Evolutionary conservation across 2,329 filamentous ascomycete genomes (phyloP).

Genomic region (Pezicula radicicola): DNA sequence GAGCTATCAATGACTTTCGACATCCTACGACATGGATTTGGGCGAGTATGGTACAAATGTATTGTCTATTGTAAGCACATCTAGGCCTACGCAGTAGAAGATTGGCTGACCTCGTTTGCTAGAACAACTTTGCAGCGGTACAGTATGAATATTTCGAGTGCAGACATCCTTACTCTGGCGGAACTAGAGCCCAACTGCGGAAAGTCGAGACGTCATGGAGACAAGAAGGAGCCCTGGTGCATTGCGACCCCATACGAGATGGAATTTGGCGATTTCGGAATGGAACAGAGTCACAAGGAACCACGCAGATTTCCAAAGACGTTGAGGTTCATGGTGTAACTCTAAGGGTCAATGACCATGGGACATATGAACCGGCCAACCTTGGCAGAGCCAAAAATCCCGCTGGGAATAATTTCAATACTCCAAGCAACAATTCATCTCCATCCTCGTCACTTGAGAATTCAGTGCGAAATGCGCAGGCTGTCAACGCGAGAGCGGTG

Average conservation of each 20-base stretch:
- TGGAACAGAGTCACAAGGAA: background rate
- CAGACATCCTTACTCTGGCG: constrained; percentile 10
- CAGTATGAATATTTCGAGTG: constrained; percentile 29
- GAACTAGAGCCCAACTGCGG: constrained; percentile 22
- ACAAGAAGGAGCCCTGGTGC: constrained; percentile 23
- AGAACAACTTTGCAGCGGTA: constrained; percentile 30
- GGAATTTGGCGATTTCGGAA: constrained; percentile 27
- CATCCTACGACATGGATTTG: constrained; percentile 27
- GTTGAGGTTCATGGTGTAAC: constrained; percentile 17
- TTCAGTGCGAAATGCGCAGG: constrained; percentile 20
- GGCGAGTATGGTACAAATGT: constrained; percentile 31
- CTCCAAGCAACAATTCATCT: constrained; percentile 22
- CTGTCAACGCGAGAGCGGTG: constrained; percentile 21
- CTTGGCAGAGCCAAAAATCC: constrained; percentile 18
- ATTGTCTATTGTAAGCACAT: constrained; percentile 27
- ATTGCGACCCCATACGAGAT: constrained; percentile 22
- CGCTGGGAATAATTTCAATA: constrained; percentile 14
- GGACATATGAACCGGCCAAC: constrained; percentile 25
- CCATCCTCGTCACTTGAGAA: constrained; percentile 25
- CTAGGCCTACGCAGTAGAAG: background rate
- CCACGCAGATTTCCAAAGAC: background rate
- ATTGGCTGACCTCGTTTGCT: constrained; percentile 1
- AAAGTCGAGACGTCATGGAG: constrained; percentile 25
- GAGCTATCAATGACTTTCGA: constrained; percentile 13
- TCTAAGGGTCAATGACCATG: constrained; percentile 19